These are phyloP conservation scores for Arctostaphylos glauca DNA, from an alignment of 148 eudicot genomes.

Conservation along the genomic window DNA sequence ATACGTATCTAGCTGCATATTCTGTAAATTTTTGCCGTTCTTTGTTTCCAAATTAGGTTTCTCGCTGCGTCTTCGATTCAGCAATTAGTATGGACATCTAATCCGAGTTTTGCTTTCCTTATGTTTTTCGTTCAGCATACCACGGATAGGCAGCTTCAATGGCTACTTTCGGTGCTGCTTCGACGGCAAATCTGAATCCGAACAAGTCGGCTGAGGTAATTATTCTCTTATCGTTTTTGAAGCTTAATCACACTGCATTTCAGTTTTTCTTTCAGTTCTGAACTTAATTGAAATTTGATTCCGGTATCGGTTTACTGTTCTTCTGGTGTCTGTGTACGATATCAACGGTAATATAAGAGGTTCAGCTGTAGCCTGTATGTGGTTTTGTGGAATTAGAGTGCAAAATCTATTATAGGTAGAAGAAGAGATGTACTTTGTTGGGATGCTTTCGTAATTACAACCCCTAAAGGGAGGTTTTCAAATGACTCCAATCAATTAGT, in stretches of 20 bases:
- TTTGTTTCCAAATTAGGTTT: background rate
- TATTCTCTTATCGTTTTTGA: background rate
- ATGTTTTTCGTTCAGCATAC: background rate
- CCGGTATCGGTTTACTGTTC: no score
- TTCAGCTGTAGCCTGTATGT: background rate
- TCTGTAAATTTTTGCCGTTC: background rate
- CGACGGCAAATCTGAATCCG: constrained; percentile 26
- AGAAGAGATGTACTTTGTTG: background rate
- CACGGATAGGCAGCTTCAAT: constrained; percentile 21
- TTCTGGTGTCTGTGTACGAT: background rate
- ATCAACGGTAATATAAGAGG: background rate
- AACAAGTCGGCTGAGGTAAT: constrained; percentile 36
- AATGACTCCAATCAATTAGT: no score
- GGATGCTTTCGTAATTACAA: background rate
- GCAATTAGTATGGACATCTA: background rate
- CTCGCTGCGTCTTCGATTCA: background rate
- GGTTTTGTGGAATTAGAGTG: background rate
- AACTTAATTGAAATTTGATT: background rate
- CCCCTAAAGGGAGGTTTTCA: no score
- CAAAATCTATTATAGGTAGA: background rate
- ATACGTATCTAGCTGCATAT: background rate
- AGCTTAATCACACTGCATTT: background rate
- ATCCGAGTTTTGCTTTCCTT: background rate
- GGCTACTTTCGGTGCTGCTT: constrained; percentile 24
- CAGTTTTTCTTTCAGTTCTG: background rate